phyloP scores from a whole-genome alignment of 768 basidiomycete genomes.

The Naganishia friedmannii region DNA sequence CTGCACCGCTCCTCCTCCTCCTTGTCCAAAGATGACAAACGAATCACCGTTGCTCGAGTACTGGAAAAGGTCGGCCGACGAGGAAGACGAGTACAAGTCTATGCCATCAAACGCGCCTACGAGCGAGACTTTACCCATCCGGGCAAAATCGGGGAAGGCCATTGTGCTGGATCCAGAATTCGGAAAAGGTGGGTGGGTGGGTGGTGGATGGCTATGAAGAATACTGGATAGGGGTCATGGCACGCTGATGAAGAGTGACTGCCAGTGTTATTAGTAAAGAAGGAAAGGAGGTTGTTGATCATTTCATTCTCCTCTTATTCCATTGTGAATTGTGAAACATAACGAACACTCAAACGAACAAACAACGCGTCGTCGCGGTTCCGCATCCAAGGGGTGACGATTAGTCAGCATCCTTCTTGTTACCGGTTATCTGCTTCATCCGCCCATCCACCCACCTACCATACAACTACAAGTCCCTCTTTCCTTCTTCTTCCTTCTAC shows the following conservation, averaged over 20 bases:
- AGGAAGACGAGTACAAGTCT: conserved; percentile 65
- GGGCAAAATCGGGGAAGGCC: conserved; percentile 59
- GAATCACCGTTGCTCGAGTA: conserved; percentile 56
- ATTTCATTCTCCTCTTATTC: too few relatives aligned
- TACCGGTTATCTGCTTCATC: too few relatives aligned
- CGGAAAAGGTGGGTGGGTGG: not conserved
- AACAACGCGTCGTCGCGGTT: too few relatives aligned
- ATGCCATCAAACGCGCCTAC: conserved; percentile 85
- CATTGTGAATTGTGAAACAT: too few relatives aligned
- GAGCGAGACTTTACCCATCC: conserved; percentile 88
- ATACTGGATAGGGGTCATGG: too few relatives aligned
- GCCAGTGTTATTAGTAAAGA: not conserved
- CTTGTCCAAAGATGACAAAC: conserved; percentile 37
- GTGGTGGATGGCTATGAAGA: not conserved
- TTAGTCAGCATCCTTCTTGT: too few relatives aligned
- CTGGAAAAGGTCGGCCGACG: conserved; percentile 60
- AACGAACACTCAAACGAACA: too few relatives aligned
- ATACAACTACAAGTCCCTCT: too few relatives aligned
- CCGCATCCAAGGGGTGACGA: too few relatives aligned
- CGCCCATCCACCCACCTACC: too few relatives aligned
- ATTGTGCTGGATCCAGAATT: too few relatives aligned
- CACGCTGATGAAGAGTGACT: not conserved
- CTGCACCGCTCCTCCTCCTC: not conserved
- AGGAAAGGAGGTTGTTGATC: not conserved
- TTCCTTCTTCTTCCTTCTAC: too few relatives aligned